A percentile compares a stretch with the other conserved stretches of the same genome.
phyloP scores from a whole-genome alignment of 352 stramenopile genomes.

The Pythium phragmiticola region DNA sequence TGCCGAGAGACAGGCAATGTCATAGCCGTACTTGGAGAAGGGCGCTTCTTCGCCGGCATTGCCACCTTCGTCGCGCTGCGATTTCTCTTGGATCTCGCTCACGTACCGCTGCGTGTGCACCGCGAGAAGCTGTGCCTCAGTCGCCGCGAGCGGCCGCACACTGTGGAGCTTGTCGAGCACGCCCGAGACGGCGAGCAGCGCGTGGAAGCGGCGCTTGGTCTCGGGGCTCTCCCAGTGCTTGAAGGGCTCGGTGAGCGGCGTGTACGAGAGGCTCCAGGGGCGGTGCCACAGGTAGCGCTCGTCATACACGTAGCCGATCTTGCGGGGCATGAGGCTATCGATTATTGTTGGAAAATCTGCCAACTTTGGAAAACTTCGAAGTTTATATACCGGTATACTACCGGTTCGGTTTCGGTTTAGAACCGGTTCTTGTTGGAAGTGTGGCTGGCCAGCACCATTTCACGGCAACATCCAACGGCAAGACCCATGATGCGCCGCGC shows the following conservation, averaged over 20 bases:
- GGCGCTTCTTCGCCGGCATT: slow-evolving; percentile 69
- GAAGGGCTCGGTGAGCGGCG: slow-evolving; percentile 55
- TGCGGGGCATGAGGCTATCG: slow-evolving; percentile 21
- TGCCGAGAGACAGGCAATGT: slow-evolving; percentile 70
- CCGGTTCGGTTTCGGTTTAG: slow-evolving; percentile 5
- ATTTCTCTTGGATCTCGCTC: slow-evolving; percentile 47
- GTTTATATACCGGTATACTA: not conserved
- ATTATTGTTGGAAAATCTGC: slow-evolving; percentile 2
- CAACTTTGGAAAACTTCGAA: not conserved
- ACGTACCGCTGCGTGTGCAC: slow-evolving; percentile 69
- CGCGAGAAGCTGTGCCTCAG: slow-evolving; percentile 41
- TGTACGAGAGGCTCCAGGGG: slow-evolving; percentile 53
- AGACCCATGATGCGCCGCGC: slow-evolving; percentile 22
- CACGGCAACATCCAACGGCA: not conserved
- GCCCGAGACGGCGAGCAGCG: slow-evolving; percentile 69
- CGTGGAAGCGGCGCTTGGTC: slow-evolving; percentile 82
- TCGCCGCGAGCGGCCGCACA: slow-evolving; percentile 38
- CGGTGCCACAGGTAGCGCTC: slow-evolving; percentile 81
- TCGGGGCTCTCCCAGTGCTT: slow-evolving; percentile 78
- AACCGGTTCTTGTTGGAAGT: slow-evolving; percentile 6
- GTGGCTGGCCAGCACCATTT: slow-evolving; percentile 23
- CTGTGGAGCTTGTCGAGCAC: slow-evolving; percentile 46
- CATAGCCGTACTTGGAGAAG: slow-evolving; percentile 70
- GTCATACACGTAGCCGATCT: slow-evolving; percentile 79
- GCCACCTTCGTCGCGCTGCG: slow-evolving; percentile 51